Conservation (phyloP, 2,329 filamentous ascomycete genomes). For the Stachybotrys echinatus region DNA sequence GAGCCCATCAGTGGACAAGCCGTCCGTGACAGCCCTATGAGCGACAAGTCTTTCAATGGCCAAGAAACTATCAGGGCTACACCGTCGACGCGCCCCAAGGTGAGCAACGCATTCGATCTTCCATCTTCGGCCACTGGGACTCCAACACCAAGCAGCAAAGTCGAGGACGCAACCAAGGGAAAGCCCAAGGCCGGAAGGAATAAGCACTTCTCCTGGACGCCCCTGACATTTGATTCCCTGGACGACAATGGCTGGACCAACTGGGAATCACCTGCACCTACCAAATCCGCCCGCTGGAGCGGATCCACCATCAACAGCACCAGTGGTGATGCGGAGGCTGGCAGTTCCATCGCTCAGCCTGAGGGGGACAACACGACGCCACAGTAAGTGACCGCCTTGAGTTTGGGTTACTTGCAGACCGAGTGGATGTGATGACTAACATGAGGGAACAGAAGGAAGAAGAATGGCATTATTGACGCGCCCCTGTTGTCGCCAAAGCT, state of each 20-base stretch:
- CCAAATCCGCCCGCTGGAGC: slow-evolving; percentile 58
- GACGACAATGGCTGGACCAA: slow-evolving; percentile 61
- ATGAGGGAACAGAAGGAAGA: slow-evolving; percentile 22
- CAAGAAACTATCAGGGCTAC: slow-evolving; percentile 44
- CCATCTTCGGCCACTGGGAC: slow-evolving; percentile 22
- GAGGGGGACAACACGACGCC: slow-evolving; percentile 39
- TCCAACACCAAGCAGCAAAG: slow-evolving; percentile 24
- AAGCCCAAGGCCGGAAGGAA: slow-evolving; percentile 33
- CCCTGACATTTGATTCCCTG: slow-evolving; percentile 49
- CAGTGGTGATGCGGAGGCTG: slow-evolving; percentile 34
- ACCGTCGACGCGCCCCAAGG: slow-evolving; percentile 32
- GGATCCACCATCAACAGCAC: slow-evolving; percentile 49
- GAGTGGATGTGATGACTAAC: slow-evolving; percentile 5
- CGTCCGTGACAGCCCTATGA: slow-evolving; percentile 14
- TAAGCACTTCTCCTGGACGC: slow-evolving; percentile 58
- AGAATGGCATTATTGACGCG: slow-evolving; percentile 21
- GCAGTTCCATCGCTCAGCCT: slow-evolving; percentile 41
- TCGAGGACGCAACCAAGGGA: slow-evolving; percentile 17
- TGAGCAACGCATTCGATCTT: slow-evolving; percentile 36
- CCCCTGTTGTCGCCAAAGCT: slow-evolving; percentile 36
- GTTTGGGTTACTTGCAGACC: not conserved
- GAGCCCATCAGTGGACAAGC: slow-evolving; percentile 64
- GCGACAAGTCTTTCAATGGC: slow-evolving; percentile 9
- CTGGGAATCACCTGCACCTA: slow-evolving; percentile 54
- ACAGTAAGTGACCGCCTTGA: slow-evolving; percentile 36